Evolutionary conservation across 257 asterid species (phyloP).

Genomic region (Nicotiana paniculata): DNA sequence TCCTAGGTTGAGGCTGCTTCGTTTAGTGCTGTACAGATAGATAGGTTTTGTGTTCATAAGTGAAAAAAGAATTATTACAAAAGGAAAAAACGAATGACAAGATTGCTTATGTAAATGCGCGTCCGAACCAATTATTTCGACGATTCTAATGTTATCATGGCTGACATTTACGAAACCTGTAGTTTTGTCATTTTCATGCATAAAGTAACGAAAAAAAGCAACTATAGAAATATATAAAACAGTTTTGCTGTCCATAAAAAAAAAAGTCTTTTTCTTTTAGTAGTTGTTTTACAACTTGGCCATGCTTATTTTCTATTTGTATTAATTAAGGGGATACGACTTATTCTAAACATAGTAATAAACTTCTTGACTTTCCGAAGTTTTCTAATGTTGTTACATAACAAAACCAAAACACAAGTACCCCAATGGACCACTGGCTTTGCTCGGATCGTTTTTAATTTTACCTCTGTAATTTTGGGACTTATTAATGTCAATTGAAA

Average conservation of each 20-base stretch:
- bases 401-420: neutral
- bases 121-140: slow-evolving; percentile 15
- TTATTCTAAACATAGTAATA: slow-evolving; percentile 8
- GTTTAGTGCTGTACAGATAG: slow-evolving; percentile 10
- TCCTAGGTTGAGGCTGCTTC: neutral
- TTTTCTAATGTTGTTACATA: neutral
- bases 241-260: neutral
- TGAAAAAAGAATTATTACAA: neutral
- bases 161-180: slow-evolving; percentile 11
- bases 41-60: neutral
- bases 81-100: neutral
- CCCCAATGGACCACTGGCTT: neutral
- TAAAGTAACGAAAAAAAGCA: neutral
- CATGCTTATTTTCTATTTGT: slow-evolving; percentile 4
- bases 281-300: slow-evolving; percentile 6
- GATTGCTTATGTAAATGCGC: slow-evolving; percentile 23
- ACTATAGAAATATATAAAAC: neutral
- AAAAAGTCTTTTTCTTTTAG: neutral
- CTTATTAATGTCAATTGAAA: neutral
- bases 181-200: slow-evolving; percentile 8
- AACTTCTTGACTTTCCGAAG: slow-evolving; percentile 3
- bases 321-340: neutral
- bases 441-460: too few relatives aligned
- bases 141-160: slow-evolving; percentile 8
- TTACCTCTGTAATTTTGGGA: too few relatives aligned